Evolutionary conservation across 148 eudicot genomes (phyloP).

Genomic region (Diospyros lotus): DNA sequence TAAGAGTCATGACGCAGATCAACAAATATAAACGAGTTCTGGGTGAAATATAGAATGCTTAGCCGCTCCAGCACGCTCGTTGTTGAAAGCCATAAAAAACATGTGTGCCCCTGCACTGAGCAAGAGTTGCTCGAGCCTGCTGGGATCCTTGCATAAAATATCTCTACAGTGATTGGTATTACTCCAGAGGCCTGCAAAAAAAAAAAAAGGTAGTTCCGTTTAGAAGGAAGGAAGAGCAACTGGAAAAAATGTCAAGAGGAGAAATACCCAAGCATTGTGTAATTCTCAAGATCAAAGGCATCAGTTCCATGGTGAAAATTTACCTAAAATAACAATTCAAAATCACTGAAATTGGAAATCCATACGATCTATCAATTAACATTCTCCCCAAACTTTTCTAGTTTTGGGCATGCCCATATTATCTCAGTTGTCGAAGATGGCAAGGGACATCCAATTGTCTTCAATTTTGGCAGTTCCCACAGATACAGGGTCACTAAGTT

Average conservation of each 20-base stretch:
- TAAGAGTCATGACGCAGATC: too few species aligned
- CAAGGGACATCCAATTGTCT: conserved; percentile 17
- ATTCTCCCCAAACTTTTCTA: conserved; percentile 6
- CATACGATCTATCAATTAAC: not conserved
- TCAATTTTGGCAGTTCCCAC: conserved; percentile 22
- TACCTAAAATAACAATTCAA: not conserved
- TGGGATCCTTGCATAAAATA: too few species aligned
- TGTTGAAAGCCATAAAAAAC: too few species aligned
- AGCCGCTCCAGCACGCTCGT: too few species aligned
- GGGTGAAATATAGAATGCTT: too few species aligned
- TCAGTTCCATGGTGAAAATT: not conserved
- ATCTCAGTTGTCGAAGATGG: conserved; percentile 10
- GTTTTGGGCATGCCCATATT: conserved; percentile 15
- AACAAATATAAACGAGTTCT: too few species aligned
- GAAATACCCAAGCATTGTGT: conserved; percentile 16
- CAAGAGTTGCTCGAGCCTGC: too few species aligned
- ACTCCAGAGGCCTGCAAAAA: too few species aligned
- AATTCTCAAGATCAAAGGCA: conserved; percentile 13
- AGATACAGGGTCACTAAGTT: conserved; percentile 15
- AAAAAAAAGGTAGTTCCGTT: too few species aligned
- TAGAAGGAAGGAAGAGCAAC: too few species aligned
- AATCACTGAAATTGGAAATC: conserved; percentile 2
- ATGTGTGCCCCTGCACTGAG: too few species aligned
- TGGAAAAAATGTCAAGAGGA: not conserved
- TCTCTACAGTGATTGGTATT: too few species aligned